Evolutionary conservation across 345 rosid genomes (phyloP).

Genomic region (Eucalyptus tenuipes): DNA sequence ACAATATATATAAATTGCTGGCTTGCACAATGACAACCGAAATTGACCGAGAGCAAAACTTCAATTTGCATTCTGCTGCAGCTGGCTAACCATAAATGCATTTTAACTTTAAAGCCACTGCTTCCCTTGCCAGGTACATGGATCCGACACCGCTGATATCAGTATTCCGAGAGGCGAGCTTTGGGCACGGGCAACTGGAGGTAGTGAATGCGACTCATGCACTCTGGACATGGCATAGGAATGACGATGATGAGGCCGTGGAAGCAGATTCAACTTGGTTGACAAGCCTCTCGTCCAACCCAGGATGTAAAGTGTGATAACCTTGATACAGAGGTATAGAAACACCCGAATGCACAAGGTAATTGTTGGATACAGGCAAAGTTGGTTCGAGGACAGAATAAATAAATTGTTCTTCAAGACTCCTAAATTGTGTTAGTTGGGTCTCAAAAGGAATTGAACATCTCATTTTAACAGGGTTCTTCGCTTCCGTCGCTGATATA

Average conservation of each 20-base stretch:
- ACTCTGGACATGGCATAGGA: slow-evolving; percentile 61
- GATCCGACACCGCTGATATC: slow-evolving; percentile 38
- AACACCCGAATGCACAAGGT: background rate
- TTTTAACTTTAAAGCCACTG: background rate
- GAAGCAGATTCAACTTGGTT: slow-evolving; percentile 44
- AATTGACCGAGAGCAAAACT: background rate
- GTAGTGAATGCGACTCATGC: slow-evolving; percentile 67
- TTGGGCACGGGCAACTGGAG: slow-evolving; percentile 66
- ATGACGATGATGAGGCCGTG: slow-evolving; percentile 31
- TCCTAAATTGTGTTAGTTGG: background rate
- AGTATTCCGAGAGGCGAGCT: slow-evolving; percentile 60
- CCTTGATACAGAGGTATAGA: background rate
- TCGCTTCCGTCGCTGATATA: background rate
- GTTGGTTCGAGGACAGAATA: background rate
- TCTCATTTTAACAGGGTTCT: background rate
- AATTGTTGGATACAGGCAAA: background rate
- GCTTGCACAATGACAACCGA: background rate
- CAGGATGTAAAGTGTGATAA: slow-evolving; percentile 18
- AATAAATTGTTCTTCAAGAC: background rate
- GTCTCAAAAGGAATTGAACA: background rate
- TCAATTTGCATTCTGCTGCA: background rate
- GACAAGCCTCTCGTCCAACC: slow-evolving; percentile 21
- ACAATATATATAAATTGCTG: background rate
- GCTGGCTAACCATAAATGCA: background rate
- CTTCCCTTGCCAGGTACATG: slow-evolving; percentile 14